phyloP scores from a whole-genome alignment of 768 basidiomycete genomes.

The Boletus subcaerulescens region DNA sequence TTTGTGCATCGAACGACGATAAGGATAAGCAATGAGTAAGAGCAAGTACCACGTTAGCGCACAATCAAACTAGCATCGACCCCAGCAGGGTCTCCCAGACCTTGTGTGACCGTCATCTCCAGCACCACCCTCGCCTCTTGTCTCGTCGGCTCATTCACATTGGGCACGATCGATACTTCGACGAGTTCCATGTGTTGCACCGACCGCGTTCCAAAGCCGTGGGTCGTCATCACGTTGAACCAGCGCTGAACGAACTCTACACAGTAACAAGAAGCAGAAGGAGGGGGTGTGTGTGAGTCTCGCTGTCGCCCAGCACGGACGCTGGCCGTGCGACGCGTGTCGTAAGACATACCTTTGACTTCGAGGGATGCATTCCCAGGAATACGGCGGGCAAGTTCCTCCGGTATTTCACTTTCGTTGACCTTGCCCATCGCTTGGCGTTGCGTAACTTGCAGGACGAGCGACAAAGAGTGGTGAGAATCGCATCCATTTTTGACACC shows the following conservation, averaged over 20 bases:
- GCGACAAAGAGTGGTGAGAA: not conserved
- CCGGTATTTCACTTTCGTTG: not conserved
- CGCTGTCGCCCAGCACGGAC: not conserved
- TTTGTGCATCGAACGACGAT: constrained; percentile 11
- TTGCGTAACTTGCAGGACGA: not conserved
- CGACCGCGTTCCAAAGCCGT: constrained; percentile 21
- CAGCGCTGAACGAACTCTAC: constrained; percentile 38
- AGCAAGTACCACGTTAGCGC: too few relatives aligned
- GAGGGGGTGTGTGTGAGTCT: not conserved
- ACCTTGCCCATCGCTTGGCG: not conserved
- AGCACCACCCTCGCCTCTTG: constrained; percentile 38
- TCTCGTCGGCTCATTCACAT: constrained; percentile 34
- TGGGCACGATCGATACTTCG: constrained; percentile 41
- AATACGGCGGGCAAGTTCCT: not conserved
- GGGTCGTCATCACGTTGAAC: constrained; percentile 32
- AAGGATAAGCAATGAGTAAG: too few relatives aligned
- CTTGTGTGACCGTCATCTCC: constrained; percentile 44
- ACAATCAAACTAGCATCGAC: not conserved
- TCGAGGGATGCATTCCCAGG: constrained; percentile 20
- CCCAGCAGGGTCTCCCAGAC: constrained; percentile 22
- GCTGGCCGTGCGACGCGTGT: not conserved
- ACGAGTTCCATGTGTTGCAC: constrained; percentile 16
- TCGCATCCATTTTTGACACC: not conserved
- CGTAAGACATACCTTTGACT: constrained; percentile 20
- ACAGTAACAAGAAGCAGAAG: too few relatives aligned